A percentile compares a stretch with the other conserved stretches of the same genome.
Evolutionary conservation across 306 rosid species (phyloP).

Genomic region (Castanopsis chinensis): DNA sequence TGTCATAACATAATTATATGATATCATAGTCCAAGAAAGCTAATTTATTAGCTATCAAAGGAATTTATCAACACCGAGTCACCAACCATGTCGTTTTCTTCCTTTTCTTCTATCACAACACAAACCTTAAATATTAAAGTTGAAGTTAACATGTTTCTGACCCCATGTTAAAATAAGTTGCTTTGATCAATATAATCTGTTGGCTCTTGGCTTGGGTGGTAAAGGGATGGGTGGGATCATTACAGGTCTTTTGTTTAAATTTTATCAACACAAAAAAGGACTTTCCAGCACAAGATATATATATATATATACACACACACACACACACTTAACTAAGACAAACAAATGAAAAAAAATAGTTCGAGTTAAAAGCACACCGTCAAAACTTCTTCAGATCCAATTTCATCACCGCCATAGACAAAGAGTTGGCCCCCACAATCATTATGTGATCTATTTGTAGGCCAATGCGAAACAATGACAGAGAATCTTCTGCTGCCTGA

Average conservation of each 20-base stretch:
- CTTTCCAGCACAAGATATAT: background rate
- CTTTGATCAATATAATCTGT: background rate
- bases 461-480: conserved; percentile 73
- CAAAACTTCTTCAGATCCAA: conserved; percentile 81
- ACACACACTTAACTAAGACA: conserved; percentile 11
- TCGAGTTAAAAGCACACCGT: conserved; percentile 46
- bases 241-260: background rate
- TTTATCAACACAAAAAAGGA: background rate
- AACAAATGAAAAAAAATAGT: conserved; percentile 11
- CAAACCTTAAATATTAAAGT: background rate
- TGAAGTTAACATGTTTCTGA: background rate
- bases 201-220: background rate
- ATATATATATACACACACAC: no score
- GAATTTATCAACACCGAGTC: background rate
- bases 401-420: no score
- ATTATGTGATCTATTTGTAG: no score
- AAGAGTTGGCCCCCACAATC: no score
- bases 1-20: background rate
- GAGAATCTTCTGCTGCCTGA: conserved; percentile 63
- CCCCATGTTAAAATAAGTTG: background rate
- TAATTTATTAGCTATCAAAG: background rate
- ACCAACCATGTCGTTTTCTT: background rate
- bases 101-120: background rate
- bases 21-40: background rate
- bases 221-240: background rate